A percentile compares a stretch with the other conserved stretches of the same genome.
phyloP scores from a whole-genome alignment of 2,329 filamentous ascomycete genomes.

The Pseudonectria buxi region DNA sequence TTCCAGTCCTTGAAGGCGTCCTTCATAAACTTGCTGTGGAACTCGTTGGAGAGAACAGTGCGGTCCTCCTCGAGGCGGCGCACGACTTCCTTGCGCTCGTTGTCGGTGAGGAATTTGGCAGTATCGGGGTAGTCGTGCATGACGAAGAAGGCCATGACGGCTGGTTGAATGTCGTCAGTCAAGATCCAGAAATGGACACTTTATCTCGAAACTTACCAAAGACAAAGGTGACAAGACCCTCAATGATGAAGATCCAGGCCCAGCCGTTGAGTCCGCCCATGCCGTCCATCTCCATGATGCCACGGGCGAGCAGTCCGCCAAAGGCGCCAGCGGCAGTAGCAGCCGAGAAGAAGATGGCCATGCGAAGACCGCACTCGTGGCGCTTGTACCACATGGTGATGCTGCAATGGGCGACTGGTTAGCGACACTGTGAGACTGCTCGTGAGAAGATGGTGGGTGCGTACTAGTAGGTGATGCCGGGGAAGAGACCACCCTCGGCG shows the following conservation, averaged over 20 bases:
- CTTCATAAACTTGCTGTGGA: constrained; percentile 47
- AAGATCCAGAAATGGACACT: not conserved
- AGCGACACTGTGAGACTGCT: not conserved
- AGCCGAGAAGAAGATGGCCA: constrained; percentile 53
- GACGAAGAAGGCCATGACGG: constrained; percentile 39
- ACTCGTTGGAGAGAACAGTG: constrained; percentile 47
- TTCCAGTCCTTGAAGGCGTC: constrained; percentile 55
- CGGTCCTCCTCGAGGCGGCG: constrained; percentile 37
- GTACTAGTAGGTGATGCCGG: constrained; percentile 52
- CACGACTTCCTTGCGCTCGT: constrained; percentile 37
- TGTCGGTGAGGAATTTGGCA: constrained; percentile 40
- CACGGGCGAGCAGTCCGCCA: constrained; percentile 54
- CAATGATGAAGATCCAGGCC: constrained; percentile 76
- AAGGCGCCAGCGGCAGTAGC: constrained; percentile 57
- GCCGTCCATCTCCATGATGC: constrained; percentile 51
- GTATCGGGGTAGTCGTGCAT: constrained; percentile 54
- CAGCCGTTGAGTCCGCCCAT: constrained; percentile 51
- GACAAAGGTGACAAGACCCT: constrained; percentile 44
- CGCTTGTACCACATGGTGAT: constrained; percentile 54
- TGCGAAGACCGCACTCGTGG: constrained; percentile 53
- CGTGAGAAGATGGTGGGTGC: constrained; percentile 3
- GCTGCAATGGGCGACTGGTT: constrained; percentile 15
- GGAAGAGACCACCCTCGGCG: constrained; percentile 53
- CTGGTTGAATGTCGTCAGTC: constrained; percentile 25
- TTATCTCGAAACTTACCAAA: constrained; percentile 23